Conservation (phyloP, 345 rosid species). For the Populus euphratica region DNA sequence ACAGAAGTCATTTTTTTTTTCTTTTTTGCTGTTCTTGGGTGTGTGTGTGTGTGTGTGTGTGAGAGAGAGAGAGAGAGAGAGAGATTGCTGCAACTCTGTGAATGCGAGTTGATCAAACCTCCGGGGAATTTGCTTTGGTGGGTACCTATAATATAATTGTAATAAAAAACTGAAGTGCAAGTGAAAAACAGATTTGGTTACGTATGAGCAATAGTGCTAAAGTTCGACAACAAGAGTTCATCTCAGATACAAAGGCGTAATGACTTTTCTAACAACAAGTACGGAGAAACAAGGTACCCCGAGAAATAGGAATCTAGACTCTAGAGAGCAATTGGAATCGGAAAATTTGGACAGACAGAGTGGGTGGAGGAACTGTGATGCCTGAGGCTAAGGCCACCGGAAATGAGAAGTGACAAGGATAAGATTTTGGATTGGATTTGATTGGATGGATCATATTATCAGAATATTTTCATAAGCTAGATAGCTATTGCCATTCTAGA, state of each 20-base stretch:
- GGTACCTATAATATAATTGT: neutral
- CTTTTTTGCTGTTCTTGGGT: too few species aligned
- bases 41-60: neutral
- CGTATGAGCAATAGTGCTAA: neutral
- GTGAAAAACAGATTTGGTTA: neutral
- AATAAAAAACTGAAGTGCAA: neutral
- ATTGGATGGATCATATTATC: neutral
- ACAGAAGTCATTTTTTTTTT: conserved; percentile 44
- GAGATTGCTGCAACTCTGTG: too few species aligned
- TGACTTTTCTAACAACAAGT: neutral
- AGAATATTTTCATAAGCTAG: neutral
- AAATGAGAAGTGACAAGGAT: neutral
- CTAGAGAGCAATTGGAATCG: neutral
- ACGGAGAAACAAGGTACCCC: neutral
- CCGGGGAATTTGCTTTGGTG: too few species aligned
- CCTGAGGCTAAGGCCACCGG: neutral
- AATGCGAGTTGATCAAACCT: too few species aligned
- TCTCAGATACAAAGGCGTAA: neutral
- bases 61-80: neutral
- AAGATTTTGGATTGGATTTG: conserved; percentile 6
- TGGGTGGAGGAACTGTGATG: neutral
- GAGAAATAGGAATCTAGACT: neutral
- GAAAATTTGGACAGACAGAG: neutral
- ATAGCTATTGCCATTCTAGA: too few species aligned
- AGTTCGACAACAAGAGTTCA: neutral